Evolutionary conservation across 2,329 filamentous ascomycete genomes (phyloP).

Genomic region (Amphichorda felina): DNA sequence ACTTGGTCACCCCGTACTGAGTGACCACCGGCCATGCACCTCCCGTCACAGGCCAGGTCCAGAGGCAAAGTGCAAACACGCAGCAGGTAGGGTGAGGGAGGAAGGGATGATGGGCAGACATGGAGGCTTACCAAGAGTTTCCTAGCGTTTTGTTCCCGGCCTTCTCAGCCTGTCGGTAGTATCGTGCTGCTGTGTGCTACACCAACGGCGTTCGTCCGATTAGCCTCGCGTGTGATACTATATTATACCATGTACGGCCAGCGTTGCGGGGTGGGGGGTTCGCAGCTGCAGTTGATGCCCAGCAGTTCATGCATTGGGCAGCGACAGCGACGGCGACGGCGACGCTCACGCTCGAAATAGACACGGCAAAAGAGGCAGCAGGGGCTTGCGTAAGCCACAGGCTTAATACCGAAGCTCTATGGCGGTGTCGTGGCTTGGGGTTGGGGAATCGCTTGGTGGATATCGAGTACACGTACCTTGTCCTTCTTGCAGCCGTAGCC

Average conservation of each 20-base stretch:
- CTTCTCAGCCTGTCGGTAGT: constrained; percentile 83
- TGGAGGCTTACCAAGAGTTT: constrained; percentile 74
- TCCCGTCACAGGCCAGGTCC: not conserved
- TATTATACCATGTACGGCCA: no score
- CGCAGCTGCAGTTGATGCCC: no score
- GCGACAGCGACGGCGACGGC: no score
- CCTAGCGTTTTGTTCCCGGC: constrained; percentile 83
- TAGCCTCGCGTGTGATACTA: not conserved
- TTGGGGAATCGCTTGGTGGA: not conserved
- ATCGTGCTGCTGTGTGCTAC: constrained; percentile 74
- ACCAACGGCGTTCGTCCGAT: not conserved
- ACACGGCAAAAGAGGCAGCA: no score
- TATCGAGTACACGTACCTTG: constrained; percentile 57
- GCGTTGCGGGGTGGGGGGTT: no score
- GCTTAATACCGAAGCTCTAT: no score
- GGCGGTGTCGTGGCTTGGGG: no score
- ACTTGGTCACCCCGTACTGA: not conserved
- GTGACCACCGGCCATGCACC: not conserved
- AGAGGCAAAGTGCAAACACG: not conserved
- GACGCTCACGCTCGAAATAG: no score
- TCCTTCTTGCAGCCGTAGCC: constrained; percentile 98
- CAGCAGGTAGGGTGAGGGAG: constrained; percentile 6
- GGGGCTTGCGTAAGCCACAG: no score
- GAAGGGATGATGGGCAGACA: constrained; percentile 9
- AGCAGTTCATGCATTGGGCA: no score